These are phyloP conservation scores for Deuterostichococcus epilithicus DNA, from an alignment of 139 green algal species.

Conservation along the genomic window DNA sequence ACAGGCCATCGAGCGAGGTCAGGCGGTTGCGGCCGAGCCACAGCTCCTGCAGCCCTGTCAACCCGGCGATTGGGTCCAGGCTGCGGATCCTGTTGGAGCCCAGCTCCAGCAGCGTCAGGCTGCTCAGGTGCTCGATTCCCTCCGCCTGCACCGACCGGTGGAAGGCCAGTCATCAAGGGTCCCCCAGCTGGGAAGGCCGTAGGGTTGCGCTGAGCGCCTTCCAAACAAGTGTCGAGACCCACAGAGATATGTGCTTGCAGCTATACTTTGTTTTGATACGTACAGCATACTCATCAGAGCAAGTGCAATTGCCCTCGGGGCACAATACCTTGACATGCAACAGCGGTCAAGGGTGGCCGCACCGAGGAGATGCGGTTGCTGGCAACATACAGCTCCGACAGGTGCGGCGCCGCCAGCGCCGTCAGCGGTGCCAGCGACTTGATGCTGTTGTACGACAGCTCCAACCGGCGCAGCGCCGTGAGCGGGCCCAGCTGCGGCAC, in stretches of 20 bases:
- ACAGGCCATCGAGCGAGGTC: conserved; percentile 45
- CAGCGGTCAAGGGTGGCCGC: no score
- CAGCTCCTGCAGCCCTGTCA: conserved; percentile 70
- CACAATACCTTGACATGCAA: conserved; percentile 13
- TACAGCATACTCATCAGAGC: no score
- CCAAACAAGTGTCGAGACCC: no score
- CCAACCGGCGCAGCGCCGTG: conserved; percentile 51
- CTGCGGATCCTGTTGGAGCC: conserved; percentile 83
- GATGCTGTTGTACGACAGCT: conserved; percentile 89
- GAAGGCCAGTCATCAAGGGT: background rate
- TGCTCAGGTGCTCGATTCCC: conserved; percentile 41
- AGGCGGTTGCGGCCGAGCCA: conserved; percentile 95
- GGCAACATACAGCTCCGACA: conserved; percentile 82
- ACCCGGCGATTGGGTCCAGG: conserved; percentile 55
- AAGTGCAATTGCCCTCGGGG: no score
- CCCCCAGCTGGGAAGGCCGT: no score
- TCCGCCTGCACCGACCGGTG: conserved; percentile 20
- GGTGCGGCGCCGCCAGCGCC: conserved; percentile 20
- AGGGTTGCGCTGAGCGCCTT: no score
- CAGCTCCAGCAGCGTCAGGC: conserved; percentile 80
- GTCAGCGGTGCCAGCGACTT: conserved; percentile 53
- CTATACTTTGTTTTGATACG: no score
- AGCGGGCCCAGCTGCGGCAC: conserved; percentile 60
- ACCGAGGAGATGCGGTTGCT: conserved; percentile 79
- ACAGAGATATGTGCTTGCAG: no score